Percentiles rank a stretch among this genome's conserved stretches.
phyloP scores from a whole-genome alignment of 768 basidiomycete genomes.

The Tulasnella calospora region DNA sequence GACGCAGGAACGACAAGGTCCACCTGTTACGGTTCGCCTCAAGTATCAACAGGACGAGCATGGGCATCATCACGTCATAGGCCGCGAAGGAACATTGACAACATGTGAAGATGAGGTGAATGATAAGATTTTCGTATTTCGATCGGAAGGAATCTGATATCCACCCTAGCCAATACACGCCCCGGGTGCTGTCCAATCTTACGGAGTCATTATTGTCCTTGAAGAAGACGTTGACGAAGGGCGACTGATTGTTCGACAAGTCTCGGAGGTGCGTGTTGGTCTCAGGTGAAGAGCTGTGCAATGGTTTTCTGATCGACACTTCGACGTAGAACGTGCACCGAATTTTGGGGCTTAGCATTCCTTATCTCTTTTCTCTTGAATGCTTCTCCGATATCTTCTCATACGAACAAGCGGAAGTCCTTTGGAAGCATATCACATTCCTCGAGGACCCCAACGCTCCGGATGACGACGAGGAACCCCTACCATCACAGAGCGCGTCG shows the following conservation, averaged over 20 bases:
- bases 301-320: neutral
- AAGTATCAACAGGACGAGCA: conserved; percentile 58
- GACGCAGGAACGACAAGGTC: neutral
- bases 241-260: conserved; percentile 61
- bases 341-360: conserved; percentile 70
- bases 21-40: conserved; percentile 54
- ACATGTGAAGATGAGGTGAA: conserved; percentile 72
- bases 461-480: neutral
- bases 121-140: neutral
- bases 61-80: conserved; percentile 65
- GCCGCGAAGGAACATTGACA: conserved; percentile 59
- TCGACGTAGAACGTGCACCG: conserved; percentile 56
- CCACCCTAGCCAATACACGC: conserved; percentile 64
- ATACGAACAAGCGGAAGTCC: conserved; percentile 55
- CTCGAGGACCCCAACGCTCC: conserved; percentile 48
- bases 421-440: conserved; percentile 72
- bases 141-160: neutral
- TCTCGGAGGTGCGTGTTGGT: conserved; percentile 60
- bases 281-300: neutral
- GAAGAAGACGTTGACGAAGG: conserved; percentile 54
- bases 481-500: neutral
- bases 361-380: conserved; percentile 61
- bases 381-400: conserved; percentile 70
- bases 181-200: conserved; percentile 77
- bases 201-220: conserved; percentile 71